Evolutionary conservation across 192 early-diverging fungal species (phyloP).

Genomic region (Podila clonocystis): DNA sequence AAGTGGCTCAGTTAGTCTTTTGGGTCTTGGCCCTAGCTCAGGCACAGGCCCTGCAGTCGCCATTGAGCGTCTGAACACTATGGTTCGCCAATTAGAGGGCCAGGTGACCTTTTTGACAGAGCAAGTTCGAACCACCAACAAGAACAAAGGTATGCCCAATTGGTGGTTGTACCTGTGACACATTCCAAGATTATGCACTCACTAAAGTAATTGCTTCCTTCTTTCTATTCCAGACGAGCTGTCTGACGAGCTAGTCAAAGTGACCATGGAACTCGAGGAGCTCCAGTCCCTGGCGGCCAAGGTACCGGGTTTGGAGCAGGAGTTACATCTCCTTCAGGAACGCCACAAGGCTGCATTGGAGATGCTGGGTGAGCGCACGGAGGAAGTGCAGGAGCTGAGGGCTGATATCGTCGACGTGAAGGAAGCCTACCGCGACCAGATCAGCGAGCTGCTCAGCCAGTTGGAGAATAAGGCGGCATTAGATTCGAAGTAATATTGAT

Average conservation of each 20-base stretch:
- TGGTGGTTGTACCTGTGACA: not conserved
- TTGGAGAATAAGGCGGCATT: constrained; percentile 38
- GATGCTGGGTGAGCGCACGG: constrained; percentile 90
- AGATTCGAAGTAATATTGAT: not conserved
- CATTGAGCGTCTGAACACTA: constrained; percentile 68
- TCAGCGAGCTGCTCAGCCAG: constrained; percentile 64
- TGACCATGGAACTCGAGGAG: constrained; percentile 73
- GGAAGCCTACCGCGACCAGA: constrained; percentile 74
- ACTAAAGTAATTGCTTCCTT: not conserved
- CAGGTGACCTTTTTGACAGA: constrained; percentile 72
- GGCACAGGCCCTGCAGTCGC: constrained; percentile 48
- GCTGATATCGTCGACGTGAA: constrained; percentile 85
- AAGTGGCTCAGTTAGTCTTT: constrained; percentile 6
- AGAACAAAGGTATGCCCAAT: constrained; percentile 61
- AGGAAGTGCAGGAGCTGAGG: constrained; percentile 83
- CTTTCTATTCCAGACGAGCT: constrained; percentile 63
- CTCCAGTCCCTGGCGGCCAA: constrained; percentile 54
- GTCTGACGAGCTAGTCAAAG: constrained; percentile 76
- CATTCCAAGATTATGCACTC: not conserved
- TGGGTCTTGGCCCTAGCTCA: constrained; percentile 8
- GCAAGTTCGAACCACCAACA: constrained; percentile 70
- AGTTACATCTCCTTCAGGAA: constrained; percentile 67
- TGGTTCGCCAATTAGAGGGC: constrained; percentile 69
- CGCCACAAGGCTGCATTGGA: constrained; percentile 81
- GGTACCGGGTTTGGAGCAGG: constrained; percentile 54